phyloP scores from a whole-genome alignment of 2,329 filamentous ascomycete genomes.

The Xylaria sp. region DNA sequence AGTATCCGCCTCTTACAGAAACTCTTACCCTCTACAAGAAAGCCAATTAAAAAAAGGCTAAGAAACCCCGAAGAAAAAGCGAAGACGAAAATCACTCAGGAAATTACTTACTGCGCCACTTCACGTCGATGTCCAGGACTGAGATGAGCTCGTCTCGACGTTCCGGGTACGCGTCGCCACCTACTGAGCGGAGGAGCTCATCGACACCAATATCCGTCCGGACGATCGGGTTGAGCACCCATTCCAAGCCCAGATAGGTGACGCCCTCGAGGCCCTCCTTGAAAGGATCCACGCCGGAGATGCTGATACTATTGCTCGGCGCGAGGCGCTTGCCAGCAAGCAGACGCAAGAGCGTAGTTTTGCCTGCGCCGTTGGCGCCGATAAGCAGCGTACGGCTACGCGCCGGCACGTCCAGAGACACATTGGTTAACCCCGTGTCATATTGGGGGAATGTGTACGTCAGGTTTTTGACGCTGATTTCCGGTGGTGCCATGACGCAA shows the following conservation, averaged over 20 bases:
- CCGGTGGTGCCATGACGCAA: conserved; percentile 34
- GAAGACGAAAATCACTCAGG: background rate
- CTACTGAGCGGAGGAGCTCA: conserved; percentile 85
- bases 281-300: conserved; percentile 91
- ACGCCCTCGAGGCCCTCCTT: conserved; percentile 89
- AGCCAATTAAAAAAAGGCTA: too few species aligned
- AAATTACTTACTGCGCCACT: conserved; percentile 72
- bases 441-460: conserved; percentile 91
- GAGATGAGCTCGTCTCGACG: conserved; percentile 86
- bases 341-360: conserved; percentile 94
- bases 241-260: conserved; percentile 96
- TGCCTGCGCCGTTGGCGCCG: conserved; percentile 96
- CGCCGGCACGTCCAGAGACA: conserved; percentile 80
- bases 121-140: conserved; percentile 90
- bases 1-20: background rate
- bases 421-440: conserved; percentile 77
- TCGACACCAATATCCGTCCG: conserved; percentile 92
- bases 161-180: conserved; percentile 82
- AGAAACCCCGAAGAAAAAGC: background rate
- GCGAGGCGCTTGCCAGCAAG: conserved; percentile 95
- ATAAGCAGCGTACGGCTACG: conserved; percentile 90
- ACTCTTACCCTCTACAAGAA: too few species aligned
- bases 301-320: conserved; percentile 75
- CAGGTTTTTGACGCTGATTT: conserved; percentile 78
- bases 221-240: conserved; percentile 97